phyloP scores from a whole-genome alignment of 2,329 filamentous ascomycete genomes.

The Cercospora nicotianae region DNA sequence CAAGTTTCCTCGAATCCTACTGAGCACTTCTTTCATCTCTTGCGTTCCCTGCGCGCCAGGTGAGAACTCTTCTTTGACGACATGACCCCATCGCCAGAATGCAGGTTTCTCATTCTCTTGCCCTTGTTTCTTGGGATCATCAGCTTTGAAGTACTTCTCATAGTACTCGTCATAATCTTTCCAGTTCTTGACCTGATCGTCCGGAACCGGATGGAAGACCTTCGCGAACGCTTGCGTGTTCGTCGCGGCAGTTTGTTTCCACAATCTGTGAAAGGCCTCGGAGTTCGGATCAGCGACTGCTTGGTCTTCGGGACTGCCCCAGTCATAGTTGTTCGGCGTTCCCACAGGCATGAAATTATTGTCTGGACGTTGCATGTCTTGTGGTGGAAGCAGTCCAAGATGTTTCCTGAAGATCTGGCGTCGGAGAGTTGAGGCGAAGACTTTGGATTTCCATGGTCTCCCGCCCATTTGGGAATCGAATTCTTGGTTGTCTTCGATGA shows the following conservation, averaged over 20 bases:
- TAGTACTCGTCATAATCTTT: slow-evolving; percentile 73
- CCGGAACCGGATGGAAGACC: slow-evolving; percentile 78
- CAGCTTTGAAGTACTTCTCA: slow-evolving; percentile 59
- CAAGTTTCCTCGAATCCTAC: slow-evolving; percentile 58
- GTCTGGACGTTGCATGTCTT: slow-evolving; percentile 63
- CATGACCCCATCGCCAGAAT: slow-evolving; percentile 80
- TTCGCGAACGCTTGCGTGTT: slow-evolving; percentile 81
- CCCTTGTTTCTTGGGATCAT: slow-evolving; percentile 46
- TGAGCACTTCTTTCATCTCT: slow-evolving; percentile 69
- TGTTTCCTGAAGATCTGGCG: slow-evolving; percentile 90
- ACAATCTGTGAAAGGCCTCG: slow-evolving; percentile 67
- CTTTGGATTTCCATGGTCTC: slow-evolving; percentile 66
- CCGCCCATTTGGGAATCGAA: slow-evolving; percentile 74
- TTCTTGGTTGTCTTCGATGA: slow-evolving; percentile 74
- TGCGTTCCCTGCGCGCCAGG: slow-evolving; percentile 44
- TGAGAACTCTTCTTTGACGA: slow-evolving; percentile 60
- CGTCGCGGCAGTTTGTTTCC: slow-evolving; percentile 68
- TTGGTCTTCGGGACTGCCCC: slow-evolving; percentile 47
- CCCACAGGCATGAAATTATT: slow-evolving; percentile 60
- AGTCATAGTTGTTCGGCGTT: slow-evolving; percentile 55
- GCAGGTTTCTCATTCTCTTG: slow-evolving; percentile 47
- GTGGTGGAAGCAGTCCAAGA: slow-evolving; percentile 75
- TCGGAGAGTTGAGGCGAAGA: slow-evolving; percentile 77
- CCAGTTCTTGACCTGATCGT: slow-evolving; percentile 68
- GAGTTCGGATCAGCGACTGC: slow-evolving; percentile 73